Conservation (phyloP, 805 yeast species). For the Wickerhamiella parazyma region DNA sequence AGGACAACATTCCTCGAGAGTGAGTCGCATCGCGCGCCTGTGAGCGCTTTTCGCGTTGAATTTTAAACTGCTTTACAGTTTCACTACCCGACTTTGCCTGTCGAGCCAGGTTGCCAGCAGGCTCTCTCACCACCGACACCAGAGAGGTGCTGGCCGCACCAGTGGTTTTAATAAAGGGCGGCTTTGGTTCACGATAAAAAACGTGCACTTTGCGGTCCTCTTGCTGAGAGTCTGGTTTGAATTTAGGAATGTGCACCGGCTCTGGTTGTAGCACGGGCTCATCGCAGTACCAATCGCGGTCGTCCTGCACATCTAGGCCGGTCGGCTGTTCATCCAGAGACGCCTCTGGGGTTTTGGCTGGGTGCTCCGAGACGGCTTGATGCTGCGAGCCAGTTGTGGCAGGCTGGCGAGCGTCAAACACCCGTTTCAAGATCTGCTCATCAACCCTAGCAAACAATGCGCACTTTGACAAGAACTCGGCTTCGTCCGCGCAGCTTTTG, state of each 20-base stretch:
- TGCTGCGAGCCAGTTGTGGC: too few species aligned
- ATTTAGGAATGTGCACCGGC: not conserved
- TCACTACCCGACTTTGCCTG: slow-evolving; percentile 2
- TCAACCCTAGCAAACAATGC: slow-evolving; percentile 2
- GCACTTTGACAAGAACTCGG: slow-evolving; percentile 17
- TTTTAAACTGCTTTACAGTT: not conserved
- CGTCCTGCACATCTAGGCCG: not conserved
- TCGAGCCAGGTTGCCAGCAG: slow-evolving; percentile 1
- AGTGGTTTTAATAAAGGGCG: not conserved
- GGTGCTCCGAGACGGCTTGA: too few species aligned
- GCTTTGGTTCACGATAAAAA: not conserved
- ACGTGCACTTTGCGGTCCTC: not conserved
- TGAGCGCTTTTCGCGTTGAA: not conserved
- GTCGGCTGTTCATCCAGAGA: too few species aligned
- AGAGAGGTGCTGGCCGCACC: not conserved
- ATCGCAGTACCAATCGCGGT: not conserved
- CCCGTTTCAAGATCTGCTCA: not conserved
- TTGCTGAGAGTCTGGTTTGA: not conserved
- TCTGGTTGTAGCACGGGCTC: not conserved
- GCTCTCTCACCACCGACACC: not conserved
- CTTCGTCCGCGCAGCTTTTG: slow-evolving; percentile 1
- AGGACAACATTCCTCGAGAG: slow-evolving; percentile 1
- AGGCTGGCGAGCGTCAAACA: not conserved
- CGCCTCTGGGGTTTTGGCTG: too few species aligned
- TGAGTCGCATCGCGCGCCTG: not conserved